These are phyloP conservation scores for Teunomyces kruisii DNA, from an alignment of 805 yeast species.

Conservation along the genomic window DNA sequence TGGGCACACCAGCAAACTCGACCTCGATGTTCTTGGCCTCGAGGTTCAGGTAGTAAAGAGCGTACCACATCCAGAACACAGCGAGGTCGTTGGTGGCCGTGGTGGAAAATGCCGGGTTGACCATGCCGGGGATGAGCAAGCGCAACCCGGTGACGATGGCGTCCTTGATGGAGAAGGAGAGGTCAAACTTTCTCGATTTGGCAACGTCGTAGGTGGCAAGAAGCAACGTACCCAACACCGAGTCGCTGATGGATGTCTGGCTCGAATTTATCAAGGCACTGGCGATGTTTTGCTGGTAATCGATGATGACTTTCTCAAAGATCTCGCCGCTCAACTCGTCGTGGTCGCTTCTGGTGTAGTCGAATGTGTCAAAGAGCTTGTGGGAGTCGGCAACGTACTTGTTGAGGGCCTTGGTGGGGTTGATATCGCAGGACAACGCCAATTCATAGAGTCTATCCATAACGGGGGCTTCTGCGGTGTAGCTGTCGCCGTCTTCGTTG, in stretches of 20 bases:
- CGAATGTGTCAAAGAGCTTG: slow-evolving; percentile 38
- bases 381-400: slow-evolving; percentile 37
- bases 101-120: slow-evolving; percentile 21
- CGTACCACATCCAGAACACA: slow-evolving; percentile 40
- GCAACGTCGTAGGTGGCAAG: slow-evolving; percentile 15
- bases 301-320: slow-evolving; percentile 39
- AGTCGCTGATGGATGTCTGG: slow-evolving; percentile 28
- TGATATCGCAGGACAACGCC: slow-evolving; percentile 66
- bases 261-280: slow-evolving; percentile 22
- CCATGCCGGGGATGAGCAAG: slow-evolving; percentile 35
- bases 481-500: background rate
- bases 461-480: slow-evolving; percentile 9
- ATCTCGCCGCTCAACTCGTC: slow-evolving; percentile 35
- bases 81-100: slow-evolving; percentile 26
- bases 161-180: slow-evolving; percentile 13
- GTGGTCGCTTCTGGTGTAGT: slow-evolving; percentile 16
- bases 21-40: slow-evolving; percentile 18
- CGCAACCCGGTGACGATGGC: slow-evolving; percentile 25
- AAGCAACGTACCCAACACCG: slow-evolving; percentile 25
- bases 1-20: slow-evolving; percentile 33
- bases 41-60: slow-evolving; percentile 21
- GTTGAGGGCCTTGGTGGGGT: slow-evolving; percentile 43
- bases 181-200: slow-evolving; percentile 3
- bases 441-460: slow-evolving; percentile 35
- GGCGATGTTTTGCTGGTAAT: slow-evolving; percentile 38